Evolutionary conservation across 345 rosid species (phyloP).

Genomic region (Brassica napus): Da-Ae NC_063436.1:6428501-6429000

Average conservation of each 20-base stretch:
- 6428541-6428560: background rate
- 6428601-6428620: background rate
- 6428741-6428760: conserved; percentile 93
- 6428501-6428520: background rate
- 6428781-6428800: conserved; percentile 94
- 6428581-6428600: background rate
- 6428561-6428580: background rate
- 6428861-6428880: background rate
- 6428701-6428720: background rate
- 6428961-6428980: background rate
- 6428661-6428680: background rate
- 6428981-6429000: conserved; percentile 10
- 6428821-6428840: conserved; percentile 95
- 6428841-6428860: conserved; percentile 30
- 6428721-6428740: background rate
- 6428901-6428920: background rate
- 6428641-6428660: background rate
- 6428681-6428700: conserved; percentile 15
- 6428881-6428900: background rate
- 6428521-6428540: conserved; percentile 10
- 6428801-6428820: conserved; percentile 99
- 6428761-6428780: conserved; percentile 95
- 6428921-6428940: background rate
- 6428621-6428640: conserved; percentile 2
- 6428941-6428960: background rate